Percentiles rank a stretch among this genome's conserved stretches.
Evolutionary conservation across 2,329 filamentous ascomycete genomes (phyloP).

Genomic region (Diaporthe sp.): DNA sequence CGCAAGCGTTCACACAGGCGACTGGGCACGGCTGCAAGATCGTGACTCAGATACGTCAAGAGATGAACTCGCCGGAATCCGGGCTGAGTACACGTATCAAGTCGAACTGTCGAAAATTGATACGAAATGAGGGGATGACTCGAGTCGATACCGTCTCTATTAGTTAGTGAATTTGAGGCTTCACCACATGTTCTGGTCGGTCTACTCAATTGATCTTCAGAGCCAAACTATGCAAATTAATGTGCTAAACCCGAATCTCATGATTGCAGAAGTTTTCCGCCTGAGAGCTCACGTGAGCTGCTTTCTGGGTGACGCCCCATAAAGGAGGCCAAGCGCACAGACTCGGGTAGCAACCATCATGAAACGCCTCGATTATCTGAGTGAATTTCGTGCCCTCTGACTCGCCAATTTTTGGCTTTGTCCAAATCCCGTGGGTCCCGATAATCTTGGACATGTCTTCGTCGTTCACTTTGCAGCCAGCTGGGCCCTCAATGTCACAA

Average conservation of each 20-base stretch:
- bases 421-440: not conserved
- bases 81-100: constrained; percentile 26
- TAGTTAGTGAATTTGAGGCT: not conserved
- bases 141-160: not conserved
- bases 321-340: not conserved
- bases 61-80: constrained; percentile 11
- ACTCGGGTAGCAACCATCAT: not conserved
- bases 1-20: constrained; percentile 19
- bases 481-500: not conserved
- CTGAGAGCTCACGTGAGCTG: not conserved
- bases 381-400: not conserved
- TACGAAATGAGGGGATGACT: not conserved
- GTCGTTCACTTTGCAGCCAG: not conserved
- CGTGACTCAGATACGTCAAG: constrained; percentile 27
- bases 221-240: not conserved
- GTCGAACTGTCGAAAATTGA: constrained; percentile 24
- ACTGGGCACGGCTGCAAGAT: constrained; percentile 27
- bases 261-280: not conserved
- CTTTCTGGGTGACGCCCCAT: not conserved
- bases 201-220: too few relatives aligned
- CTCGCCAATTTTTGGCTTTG: not conserved
- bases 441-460: not conserved
- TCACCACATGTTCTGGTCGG: not conserved
- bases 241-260: not conserved
- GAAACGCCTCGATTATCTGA: constrained; percentile 4